Base-by-base conservation (phyloP, 192 early-diverging fungal species). In the Coemansia sp. region DNA sequence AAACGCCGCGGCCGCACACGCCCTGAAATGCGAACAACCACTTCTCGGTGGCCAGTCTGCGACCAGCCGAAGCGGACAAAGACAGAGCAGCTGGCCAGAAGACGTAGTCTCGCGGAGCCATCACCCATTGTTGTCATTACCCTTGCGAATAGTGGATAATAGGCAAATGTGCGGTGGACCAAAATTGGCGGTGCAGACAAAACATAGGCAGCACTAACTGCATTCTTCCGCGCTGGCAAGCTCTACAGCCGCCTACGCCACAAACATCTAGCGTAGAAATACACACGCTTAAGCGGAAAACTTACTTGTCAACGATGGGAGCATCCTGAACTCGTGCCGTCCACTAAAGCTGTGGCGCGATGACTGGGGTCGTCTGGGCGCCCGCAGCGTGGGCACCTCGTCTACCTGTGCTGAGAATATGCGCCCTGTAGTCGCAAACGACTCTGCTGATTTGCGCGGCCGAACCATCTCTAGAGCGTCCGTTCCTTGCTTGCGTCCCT, bases 311-410 rank as follows among this genome's bases (percentile, higher is more conserved):
- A 81, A 23, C 1, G 69, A 49, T 11, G 78, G 78, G 23, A 81
- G 78, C 72, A 81, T 66, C 43, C 72, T 72, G 45, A 81, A 81
- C 60, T 81, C 78, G 63, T 75, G 69, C 58, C 66, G 61, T 11
- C 78, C 72, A 52, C 78, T 62, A 21, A 72, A 66, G 69, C 78
- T 81, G 62, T 81, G 72, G 56, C 78, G 78, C 65, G 78, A 81
- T 35, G 67, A 81, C 63, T 81, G 78, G 15, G 78, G 78, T 25
- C 78, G 69, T 45, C 78, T 75, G 58, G 72, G 45, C 15, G 64
- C 64, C 17, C 78, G 72, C 63, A 72, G 59, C 29, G 69, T 69
- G 5, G 69, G 57, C 25, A 81, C 66, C 56, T 74, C 78, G 65
- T 81, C 78, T 12, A 81, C 66, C 22, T 81, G 78, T 10, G 78